Conservation (phyloP, 2,329 filamentous ascomycete species). For the Microsporum ferrugineum region DNA sequence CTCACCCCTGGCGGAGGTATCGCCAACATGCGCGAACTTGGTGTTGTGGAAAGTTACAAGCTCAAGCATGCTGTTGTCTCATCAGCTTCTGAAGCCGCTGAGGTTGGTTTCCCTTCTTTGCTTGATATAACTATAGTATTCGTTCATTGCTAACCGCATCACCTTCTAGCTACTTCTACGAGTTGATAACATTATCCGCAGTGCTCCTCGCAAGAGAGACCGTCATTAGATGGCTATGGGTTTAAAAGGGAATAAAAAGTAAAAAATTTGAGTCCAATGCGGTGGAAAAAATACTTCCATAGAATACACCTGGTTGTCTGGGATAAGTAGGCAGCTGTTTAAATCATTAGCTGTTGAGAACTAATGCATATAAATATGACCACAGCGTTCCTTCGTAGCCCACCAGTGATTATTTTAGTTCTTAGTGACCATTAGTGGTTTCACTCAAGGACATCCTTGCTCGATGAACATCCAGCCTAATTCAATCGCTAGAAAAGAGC, state of each 20-base stretch:
- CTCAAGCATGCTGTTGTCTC: slow-evolving; percentile 96
- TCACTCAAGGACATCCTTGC: too few relatives aligned
- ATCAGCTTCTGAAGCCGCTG: slow-evolving; percentile 88
- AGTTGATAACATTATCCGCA: slow-evolving; percentile 96
- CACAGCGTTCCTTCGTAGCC: neutral
- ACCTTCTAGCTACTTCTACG: slow-evolving; percentile 61
- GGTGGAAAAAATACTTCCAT: neutral
- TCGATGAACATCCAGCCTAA: too few relatives aligned
- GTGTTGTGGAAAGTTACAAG: slow-evolving; percentile 97
- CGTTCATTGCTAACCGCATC: slow-evolving; percentile 6
- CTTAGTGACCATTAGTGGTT: too few relatives aligned
- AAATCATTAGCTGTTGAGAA: neutral
- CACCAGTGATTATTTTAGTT: too few relatives aligned
- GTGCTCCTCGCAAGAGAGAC: slow-evolving; percentile 73
- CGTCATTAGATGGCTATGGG: slow-evolving; percentile 44
- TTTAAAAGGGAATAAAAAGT: neutral
- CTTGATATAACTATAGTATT: neutral
- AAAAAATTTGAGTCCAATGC: neutral
- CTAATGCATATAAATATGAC: neutral
- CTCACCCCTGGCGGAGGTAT: slow-evolving; percentile 83
- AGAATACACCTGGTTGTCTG: neutral
- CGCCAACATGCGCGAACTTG: slow-evolving; percentile 87
- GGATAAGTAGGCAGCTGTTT: neutral
- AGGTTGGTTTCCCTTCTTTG: slow-evolving; percentile 49
- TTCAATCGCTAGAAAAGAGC: neutral